Evolutionary conservation across 805 yeast genomes (phyloP), one percentile per base, ranked within the genome.

Genomic region (Kazachstania bromeliacearum): DNA sequence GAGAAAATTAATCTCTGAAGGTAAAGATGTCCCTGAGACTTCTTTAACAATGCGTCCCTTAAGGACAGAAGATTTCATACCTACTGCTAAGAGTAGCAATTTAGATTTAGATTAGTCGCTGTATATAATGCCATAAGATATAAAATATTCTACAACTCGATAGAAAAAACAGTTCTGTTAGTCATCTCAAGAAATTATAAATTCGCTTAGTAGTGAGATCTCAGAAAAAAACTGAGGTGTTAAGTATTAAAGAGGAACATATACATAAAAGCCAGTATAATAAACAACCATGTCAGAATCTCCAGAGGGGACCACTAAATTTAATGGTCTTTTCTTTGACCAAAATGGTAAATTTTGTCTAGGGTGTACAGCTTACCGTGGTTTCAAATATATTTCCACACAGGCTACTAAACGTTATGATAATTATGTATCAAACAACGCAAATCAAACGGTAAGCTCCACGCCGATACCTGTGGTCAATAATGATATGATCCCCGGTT

Each of bases 321-420:
- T 35, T 14, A 26, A 31, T 12, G 26, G 25, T 7, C 2, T 40
- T 1, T 19, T 85, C 16, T 56, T 83, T 38, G 95, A 84, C 51
- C 77, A 84, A 52, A 79, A 89, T 57, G 96, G 96, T 1, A 88
- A 84, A 60, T 96, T 96, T 39, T 89, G 97, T 53, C 87, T 95
- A 36, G 65, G 95, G 2, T 89, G 97, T 56, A 85, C 85, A 58
- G 59, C 87, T 0, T 62, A 85, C 27, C 58, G 75, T 27, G 95
- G 88, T 50, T 88, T 89, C 59, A 77, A 76, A 53, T 61, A 5
- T 62, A 21, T 42, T 3, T 27, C 40, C 10, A 22, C 26, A 4
- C 17, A 22, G 28, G 10, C 28, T 18, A 28, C 33, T 17, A 29
- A 24, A 18, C 35, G 35, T 23, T 33, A 33, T 14, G 16, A 23